Percentiles rank a stretch among this genome's conserved stretches.
phyloP scores from a whole-genome alignment of 1,284 basidiomycete genomes.

The Moniliophthora roreri region DNA sequence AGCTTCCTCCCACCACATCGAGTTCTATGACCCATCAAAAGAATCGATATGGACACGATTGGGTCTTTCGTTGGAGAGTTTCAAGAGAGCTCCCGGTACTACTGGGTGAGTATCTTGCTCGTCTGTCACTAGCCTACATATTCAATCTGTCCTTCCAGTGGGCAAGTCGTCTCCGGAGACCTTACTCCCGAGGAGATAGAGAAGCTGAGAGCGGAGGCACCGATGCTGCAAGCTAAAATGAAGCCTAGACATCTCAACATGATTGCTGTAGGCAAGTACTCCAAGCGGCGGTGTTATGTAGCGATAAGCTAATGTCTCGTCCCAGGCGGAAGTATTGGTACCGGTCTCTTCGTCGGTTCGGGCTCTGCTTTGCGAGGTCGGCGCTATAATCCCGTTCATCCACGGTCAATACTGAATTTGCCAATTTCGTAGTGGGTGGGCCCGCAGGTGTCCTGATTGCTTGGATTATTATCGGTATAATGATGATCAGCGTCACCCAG shows the following conservation, averaged over 20 bases:
- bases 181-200: conserved; percentile 34
- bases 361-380: conserved; percentile 34
- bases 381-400: too few relatives aligned
- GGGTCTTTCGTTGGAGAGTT: conserved; percentile 39
- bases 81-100: conserved; percentile 43
- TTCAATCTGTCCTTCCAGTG: conserved; percentile 27
- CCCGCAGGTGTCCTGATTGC: conserved; percentile 43
- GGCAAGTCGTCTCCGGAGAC: conserved; percentile 33
- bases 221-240: conserved; percentile 48
- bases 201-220: conserved; percentile 35
- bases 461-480: conserved; percentile 43
- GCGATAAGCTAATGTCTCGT: background rate
- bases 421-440: conserved; percentile 27
- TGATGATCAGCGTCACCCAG: conserved; percentile 48
- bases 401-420: too few relatives aligned
- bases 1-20: background rate
- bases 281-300: background rate
- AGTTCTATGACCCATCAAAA: conserved; percentile 43
- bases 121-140: background rate
- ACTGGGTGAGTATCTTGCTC: conserved; percentile 34
- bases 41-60: conserved; percentile 39
- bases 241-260: conserved; percentile 43
- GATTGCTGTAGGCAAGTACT: conserved; percentile 42
- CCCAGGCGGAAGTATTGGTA: conserved; percentile 49
- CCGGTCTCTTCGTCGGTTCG: conserved; percentile 54